phyloP scores from a whole-genome alignment of 2,329 filamentous ascomycete genomes.

The Chaetomiaceae sp. region DNA sequence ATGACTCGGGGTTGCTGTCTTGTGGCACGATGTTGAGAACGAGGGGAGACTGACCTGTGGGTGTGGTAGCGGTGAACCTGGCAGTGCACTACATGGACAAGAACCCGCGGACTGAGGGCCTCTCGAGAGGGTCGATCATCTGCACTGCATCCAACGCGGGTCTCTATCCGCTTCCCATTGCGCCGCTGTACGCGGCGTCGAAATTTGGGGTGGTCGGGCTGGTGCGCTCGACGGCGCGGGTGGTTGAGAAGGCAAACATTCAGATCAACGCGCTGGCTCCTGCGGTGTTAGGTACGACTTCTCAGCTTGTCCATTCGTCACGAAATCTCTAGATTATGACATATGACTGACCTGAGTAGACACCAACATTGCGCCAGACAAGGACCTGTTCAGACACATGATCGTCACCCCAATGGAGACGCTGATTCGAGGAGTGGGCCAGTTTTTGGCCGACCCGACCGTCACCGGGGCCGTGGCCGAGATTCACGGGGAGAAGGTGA shows the following conservation, averaged over 20 bases:
- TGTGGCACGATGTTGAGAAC: too few species aligned
- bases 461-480: conserved; percentile 43
- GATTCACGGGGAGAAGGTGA: conserved; percentile 45
- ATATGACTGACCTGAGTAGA: conserved; percentile 26
- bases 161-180: conserved; percentile 44
- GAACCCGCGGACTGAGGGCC: conserved; percentile 28
- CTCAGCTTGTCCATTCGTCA: not conserved
- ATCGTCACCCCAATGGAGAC: conserved; percentile 46
- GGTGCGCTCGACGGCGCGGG: conserved; percentile 40
- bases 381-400: conserved; percentile 42
- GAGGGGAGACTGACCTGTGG: not conserved
- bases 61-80: conserved; percentile 39
- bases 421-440: conserved; percentile 36
- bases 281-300: conserved; percentile 42
- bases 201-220: conserved; percentile 45
- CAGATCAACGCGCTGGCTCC: conserved; percentile 47
- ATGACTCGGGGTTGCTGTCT: too few species aligned
- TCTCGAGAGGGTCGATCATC: conserved; percentile 40
- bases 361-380: conserved; percentile 40
- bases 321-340: not conserved
- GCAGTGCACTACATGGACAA: conserved; percentile 45
- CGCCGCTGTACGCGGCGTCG: conserved; percentile 43
- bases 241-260: conserved; percentile 36
- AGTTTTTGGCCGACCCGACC: conserved; percentile 35
- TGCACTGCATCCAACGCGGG: conserved; percentile 50